Evolutionary conservation across 176 grass and related monocot species (phyloP).

Genomic region (Microstegium vimineum): DNA sequence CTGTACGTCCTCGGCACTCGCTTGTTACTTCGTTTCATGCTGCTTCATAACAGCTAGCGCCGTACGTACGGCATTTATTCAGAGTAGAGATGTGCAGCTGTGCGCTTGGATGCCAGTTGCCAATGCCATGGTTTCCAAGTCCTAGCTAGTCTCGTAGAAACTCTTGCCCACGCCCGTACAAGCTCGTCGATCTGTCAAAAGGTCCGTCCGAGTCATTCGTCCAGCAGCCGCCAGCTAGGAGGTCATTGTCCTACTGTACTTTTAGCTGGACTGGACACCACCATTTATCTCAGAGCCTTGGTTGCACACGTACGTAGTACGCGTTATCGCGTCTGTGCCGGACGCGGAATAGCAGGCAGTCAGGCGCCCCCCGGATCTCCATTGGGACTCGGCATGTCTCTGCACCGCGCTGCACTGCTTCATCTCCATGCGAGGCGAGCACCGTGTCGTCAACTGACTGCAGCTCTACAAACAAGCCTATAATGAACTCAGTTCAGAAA

Average conservation of each 20-base stretch:
- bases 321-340: background rate
- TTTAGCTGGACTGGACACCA: slow-evolving; percentile 14
- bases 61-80: background rate
- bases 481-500: background rate
- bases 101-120: background rate
- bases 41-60: background rate
- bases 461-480: background rate
- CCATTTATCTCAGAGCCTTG: background rate
- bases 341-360: background rate
- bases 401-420: no score
- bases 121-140: background rate
- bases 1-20: background rate
- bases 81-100: background rate
- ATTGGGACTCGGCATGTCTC: slow-evolving; percentile 3
- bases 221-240: background rate
- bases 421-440: no score
- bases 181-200: background rate
- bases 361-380: background rate
- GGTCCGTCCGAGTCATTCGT: background rate
- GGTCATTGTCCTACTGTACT: background rate
- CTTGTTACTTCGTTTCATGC: background rate
- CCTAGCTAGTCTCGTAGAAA: background rate
- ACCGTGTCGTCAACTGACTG: no score
- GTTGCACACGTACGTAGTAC: no score
- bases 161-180: background rate